phyloP scores from a whole-genome alignment of 169 alveolate genomes.

The Cystoisospora suis region DNA sequence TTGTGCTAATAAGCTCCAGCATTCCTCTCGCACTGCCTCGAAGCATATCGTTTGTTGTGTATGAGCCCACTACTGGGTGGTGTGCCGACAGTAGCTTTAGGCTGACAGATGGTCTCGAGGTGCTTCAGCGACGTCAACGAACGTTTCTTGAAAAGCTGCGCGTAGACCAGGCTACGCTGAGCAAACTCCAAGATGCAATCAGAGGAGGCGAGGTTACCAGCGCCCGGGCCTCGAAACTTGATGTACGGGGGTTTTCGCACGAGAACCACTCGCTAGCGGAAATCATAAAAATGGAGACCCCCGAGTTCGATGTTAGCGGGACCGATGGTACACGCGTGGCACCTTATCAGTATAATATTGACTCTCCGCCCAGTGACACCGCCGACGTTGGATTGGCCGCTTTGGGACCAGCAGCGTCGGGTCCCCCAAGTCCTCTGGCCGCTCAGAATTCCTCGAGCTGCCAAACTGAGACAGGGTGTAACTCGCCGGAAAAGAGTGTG shows the following conservation, averaged over 20 bases:
- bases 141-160: background rate
- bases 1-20: background rate
- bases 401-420: background rate
- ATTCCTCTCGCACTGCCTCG: background rate
- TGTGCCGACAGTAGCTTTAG: constrained; percentile 2
- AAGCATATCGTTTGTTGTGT: background rate
- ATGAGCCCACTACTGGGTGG: background rate
- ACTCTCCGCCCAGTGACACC: too few relatives aligned
- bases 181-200: background rate
- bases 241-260: too few relatives aligned
- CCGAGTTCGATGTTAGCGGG: background rate
- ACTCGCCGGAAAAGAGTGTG: background rate
- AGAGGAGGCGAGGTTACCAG: background rate
- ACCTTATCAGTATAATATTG: too few relatives aligned
- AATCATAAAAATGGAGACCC: background rate
- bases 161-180: background rate
- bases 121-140: background rate
- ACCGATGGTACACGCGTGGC: background rate
- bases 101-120: background rate
- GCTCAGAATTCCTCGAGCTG: background rate
- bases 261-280: background rate
- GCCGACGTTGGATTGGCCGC: too few relatives aligned
- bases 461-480: background rate
- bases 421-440: background rate
- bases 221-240: background rate